phyloP scores from a whole-genome alignment of 352 stramenopile species.

The Phytophthora meadii region DNA sequence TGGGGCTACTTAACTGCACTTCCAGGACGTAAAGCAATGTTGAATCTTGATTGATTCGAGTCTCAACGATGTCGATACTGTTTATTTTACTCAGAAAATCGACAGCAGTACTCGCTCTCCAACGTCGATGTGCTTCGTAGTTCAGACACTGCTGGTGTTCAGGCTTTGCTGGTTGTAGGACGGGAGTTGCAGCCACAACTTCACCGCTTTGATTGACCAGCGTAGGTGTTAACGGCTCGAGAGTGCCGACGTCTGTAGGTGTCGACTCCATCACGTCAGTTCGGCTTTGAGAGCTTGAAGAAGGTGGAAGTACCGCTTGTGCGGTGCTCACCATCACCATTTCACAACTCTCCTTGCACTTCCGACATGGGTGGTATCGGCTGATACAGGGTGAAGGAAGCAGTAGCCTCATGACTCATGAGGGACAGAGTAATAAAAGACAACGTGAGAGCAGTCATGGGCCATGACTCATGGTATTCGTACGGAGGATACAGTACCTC shows the following conservation, averaged over 20 bases:
- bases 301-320: constrained; percentile 1
- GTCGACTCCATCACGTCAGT: constrained; percentile 17
- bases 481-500: no score
- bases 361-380: no score
- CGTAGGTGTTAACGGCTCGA: constrained; percentile 8
- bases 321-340: constrained; percentile 17
- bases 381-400: not conserved
- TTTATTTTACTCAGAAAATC: constrained; percentile 48
- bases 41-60: constrained; percentile 14
- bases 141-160: constrained; percentile 10
- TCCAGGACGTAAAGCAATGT: constrained; percentile 50
- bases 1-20: constrained; percentile 30
- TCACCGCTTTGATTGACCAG: constrained; percentile 3
- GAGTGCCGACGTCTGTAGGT: not conserved
- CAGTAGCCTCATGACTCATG: no score
- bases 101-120: constrained; percentile 20
- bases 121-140: constrained; percentile 39
- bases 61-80: constrained; percentile 44
- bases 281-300: constrained; percentile 6
- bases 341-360: constrained; percentile 3
- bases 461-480: no score
- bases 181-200: not conserved
- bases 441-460: no score
- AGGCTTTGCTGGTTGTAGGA: not conserved
- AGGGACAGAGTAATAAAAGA: no score